Evolutionary conservation across 2,329 filamentous ascomycete species (phyloP), one percentile per base, ranked within the genome.

Genomic region (Ceratocystis huliohia): DNA sequence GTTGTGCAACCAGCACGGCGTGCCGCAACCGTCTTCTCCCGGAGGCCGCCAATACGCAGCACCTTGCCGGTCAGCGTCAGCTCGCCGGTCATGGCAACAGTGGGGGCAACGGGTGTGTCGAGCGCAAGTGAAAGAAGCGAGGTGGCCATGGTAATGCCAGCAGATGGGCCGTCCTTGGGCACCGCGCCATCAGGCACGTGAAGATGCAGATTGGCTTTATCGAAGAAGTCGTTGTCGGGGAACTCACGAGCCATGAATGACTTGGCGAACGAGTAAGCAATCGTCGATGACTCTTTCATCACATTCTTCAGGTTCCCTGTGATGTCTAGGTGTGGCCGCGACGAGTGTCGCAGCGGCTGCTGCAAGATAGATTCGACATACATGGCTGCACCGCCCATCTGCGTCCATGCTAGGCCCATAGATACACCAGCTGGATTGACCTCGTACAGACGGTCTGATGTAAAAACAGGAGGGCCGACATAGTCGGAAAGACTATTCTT

Each of bases 101-200:
- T 91, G 5, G 93, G 90, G 73, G 91, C 82, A 63, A 99, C 81
- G 17, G 87, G 82, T 59, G 83, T 82, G 70, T 96, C 85, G 48
- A 97, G 78, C 7, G 91, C 93, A 69, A 99, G 80, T 64, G 88
- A 93, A 63, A 99, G 80, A 72, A 99, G 77, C 67, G 89, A 91
- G 5, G 91, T 96, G n/a, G 94, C 88, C 94, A 99, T 99, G 5
- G 94, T 99, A 73, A 99, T 94, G 74, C 94, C 94, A 22, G 94
- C 94, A 61, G 88, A 92, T 3, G 89, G 89, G 0, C 88, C 94
- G 74, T 99, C 94, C 78, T 99, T 99, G 71, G 89, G 89, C 66
- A 96, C 92, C 7, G 94, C 94, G 5, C 94, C 94, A 75, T 99
- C 94, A 0, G 94, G 94, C 68, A 96, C 96, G 79, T 99, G 94